A percentile compares a stretch with the other conserved stretches of the same genome.
These are phyloP conservation scores for Arbutus unedo DNA, from an alignment of 148 eudicot genomes.

Conservation along the genomic window DNA sequence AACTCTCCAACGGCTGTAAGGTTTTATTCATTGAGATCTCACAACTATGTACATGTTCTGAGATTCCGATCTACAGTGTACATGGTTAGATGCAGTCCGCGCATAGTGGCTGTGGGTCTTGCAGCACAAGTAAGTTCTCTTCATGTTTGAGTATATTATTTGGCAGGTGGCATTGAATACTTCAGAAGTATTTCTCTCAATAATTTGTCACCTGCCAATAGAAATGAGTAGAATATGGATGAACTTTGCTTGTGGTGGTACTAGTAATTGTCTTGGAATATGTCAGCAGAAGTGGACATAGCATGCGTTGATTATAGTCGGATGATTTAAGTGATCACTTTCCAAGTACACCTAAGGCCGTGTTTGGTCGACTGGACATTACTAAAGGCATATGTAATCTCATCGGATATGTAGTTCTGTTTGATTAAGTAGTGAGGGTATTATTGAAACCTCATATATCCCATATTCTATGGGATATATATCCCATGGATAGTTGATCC, in stretches of 20 bases:
- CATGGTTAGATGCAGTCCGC: slow-evolving; percentile 88
- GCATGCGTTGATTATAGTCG: not conserved
- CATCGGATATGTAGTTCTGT: not conserved
- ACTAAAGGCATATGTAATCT: not conserved
- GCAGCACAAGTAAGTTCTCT: slow-evolving; percentile 69
- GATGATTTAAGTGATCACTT: not conserved
- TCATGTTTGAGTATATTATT: not conserved
- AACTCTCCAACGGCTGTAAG: slow-evolving; percentile 81
- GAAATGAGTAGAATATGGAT: not conserved
- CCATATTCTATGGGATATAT: not conserved
- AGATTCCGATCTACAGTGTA: slow-evolving; percentile 77
- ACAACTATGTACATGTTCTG: slow-evolving; percentile 79
- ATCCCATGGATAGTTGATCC: not conserved
- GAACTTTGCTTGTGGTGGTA: not conserved
- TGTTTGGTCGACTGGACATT: not conserved
- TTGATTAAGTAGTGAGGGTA: not conserved
- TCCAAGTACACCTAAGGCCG: not conserved
- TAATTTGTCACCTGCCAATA: not conserved
- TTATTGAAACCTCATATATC: not conserved
- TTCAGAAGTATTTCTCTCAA: not conserved
- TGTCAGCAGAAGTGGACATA: not conserved
- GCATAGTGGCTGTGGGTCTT: slow-evolving; percentile 89
- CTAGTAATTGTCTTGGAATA: not conserved
- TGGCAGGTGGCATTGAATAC: not conserved
- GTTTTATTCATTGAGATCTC: slow-evolving; percentile 82